Base-by-base conservation (phyloP, 306 rosid genomes). In the Castanea mollissima region DNA sequence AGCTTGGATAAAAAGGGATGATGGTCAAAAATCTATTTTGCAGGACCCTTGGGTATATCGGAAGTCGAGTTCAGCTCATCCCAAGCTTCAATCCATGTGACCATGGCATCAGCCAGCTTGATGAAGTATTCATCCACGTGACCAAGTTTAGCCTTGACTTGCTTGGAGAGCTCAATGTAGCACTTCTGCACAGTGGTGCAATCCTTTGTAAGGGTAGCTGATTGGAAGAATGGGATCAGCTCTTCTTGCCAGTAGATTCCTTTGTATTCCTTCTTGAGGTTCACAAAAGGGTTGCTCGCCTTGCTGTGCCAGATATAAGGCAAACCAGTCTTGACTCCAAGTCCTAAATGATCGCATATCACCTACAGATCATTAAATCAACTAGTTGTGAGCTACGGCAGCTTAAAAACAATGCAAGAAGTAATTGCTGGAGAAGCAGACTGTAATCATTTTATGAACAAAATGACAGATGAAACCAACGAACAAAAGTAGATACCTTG, bases 221-320 rank as follows among this genome's bases (percentile, higher is more conserved):
- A 74, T 71, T 91, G 97, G 84, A 93, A 93, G 74, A 93, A 93
- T 41, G 96, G 98, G 75, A 93, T 83, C 78, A 93, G 65, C 83
- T 88, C 92, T 78, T 93, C 98, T 71, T 93, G 97, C 98, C 98
- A 93, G 88, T 77, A 90, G 71, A 93, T 88, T 55, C 98, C 98
- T 44, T 93, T 91, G 90, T 88, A 93, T 79, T 93, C 98, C 80
- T 91, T 93, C 85, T 83, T 93, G 1, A 93, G 94, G 84, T 93
- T 93, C 82, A 90, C 90, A 69, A 93, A 93, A 41, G 96, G 93
- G 70, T 87, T 87, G 92, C 98, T 93, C 3, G 97, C 98, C 78
- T 93, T 93, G 93, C 91, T 93, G 83, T 93, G 98, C 92, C 93
- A 93, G 44, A 93, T 84, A 86, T 93, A 93, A 21, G 98, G 98